phyloP scores from a whole-genome alignment of 495 filamentous ascomycete genomes.

The Penicilliopsis zonata region DNA sequence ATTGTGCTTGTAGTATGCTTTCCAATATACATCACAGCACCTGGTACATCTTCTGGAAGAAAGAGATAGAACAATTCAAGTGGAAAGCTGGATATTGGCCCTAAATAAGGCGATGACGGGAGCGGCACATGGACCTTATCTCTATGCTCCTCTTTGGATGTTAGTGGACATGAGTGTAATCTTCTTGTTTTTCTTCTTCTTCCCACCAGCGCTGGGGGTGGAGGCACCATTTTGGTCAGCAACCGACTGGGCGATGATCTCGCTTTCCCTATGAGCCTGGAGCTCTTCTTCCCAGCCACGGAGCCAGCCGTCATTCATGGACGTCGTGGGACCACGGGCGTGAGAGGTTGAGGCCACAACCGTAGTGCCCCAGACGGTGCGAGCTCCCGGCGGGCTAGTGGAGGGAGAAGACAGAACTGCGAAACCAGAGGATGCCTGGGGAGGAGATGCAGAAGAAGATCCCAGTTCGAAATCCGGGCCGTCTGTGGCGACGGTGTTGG shows the following conservation, averaged over 20 bases:
- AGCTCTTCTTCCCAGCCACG: slow-evolving; percentile 64
- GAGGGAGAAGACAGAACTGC: slow-evolving; percentile 59
- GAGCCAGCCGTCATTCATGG: slow-evolving; percentile 65
- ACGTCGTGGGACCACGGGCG: slow-evolving; percentile 18
- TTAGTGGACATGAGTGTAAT: slow-evolving; percentile 91
- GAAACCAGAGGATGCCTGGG: slow-evolving; percentile 42
- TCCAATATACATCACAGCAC: no score
- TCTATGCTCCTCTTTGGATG: slow-evolving; percentile 52
- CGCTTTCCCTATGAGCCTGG: slow-evolving; percentile 34
- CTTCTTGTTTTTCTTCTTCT: slow-evolving; percentile 88
- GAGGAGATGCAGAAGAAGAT: slow-evolving; percentile 46
- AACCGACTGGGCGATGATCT: slow-evolving; percentile 23
- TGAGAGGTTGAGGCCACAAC: slow-evolving; percentile 43
- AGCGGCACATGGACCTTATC: background rate
- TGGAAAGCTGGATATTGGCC: no score
- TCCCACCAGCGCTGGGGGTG: slow-evolving; percentile 22
- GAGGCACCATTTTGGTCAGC: slow-evolving; percentile 16
- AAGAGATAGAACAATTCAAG: no score
- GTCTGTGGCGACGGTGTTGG: slow-evolving; percentile 25
- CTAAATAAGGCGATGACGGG: no score
- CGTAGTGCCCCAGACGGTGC: slow-evolving; percentile 83
- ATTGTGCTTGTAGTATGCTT: no score
- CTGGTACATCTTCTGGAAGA: no score
- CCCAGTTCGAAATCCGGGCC: slow-evolving; percentile 28
- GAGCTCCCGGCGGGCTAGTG: slow-evolving; percentile 59